A percentile compares a stretch with the other conserved stretches of the same genome.
phyloP scores from a whole-genome alignment of 1,284 basidiomycete genomes.

The Ganoderma meredithae region DNA sequence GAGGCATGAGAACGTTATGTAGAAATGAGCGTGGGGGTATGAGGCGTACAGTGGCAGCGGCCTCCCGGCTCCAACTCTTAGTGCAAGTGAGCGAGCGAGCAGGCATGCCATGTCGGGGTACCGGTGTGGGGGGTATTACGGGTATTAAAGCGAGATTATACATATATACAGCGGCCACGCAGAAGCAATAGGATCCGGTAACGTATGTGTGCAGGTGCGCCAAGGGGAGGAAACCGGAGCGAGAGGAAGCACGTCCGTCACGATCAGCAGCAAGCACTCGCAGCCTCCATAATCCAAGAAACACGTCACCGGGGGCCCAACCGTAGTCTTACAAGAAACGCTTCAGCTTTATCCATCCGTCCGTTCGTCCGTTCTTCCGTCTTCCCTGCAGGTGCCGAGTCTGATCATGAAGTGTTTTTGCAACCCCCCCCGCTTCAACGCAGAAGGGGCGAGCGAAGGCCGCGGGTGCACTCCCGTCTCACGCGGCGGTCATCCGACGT shows the following conservation, averaged over 20 bases:
- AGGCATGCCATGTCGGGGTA: not conserved
- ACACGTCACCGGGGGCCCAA: slow-evolving; percentile 11
- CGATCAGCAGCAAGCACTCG: slow-evolving; percentile 1
- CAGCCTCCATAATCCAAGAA: slow-evolving; percentile 5
- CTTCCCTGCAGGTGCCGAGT: not conserved
- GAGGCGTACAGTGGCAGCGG: slow-evolving; percentile 4
- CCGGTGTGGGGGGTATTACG: slow-evolving; percentile 8
- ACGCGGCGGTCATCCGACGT: slow-evolving; percentile 30
- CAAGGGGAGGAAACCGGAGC: not conserved
- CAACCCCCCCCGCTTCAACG: not conserved
- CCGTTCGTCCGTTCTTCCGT: slow-evolving; percentile 2
- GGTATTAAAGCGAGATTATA: slow-evolving; percentile 8
- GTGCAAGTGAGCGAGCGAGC: not conserved
- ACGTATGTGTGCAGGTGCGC: not conserved
- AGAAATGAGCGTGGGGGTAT: slow-evolving; percentile 6
- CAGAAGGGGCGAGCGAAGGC: too few relatives aligned
- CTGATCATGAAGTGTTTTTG: slow-evolving; percentile 5
- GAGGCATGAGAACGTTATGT: slow-evolving; percentile 2
- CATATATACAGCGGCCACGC: slow-evolving; percentile 12
- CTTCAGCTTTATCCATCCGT: not conserved
- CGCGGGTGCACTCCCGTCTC: slow-evolving; percentile 19
- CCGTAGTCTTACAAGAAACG: slow-evolving; percentile 4
- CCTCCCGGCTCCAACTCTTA: not conserved
- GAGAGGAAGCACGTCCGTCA: not conserved
- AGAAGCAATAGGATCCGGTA: not conserved